phyloP scores from a whole-genome alignment of 805 yeast species.

The Blastobotrys attinorum region DNA sequence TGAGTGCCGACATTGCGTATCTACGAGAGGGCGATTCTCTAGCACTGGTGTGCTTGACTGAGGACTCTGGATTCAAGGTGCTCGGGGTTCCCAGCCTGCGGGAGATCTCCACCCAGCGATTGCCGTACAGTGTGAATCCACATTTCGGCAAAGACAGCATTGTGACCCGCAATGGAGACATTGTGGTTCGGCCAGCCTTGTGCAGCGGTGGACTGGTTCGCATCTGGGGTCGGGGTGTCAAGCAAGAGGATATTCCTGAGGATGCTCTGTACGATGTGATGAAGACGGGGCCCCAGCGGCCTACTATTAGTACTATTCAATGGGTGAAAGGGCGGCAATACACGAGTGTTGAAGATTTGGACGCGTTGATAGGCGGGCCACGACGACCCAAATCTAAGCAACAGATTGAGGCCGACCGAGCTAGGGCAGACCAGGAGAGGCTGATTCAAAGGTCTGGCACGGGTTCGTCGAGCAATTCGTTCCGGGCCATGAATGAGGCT shows the following conservation, averaged over 20 bases:
- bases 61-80: constrained; percentile 20
- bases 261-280: constrained; percentile 67
- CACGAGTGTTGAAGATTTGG: constrained; percentile 56
- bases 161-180: constrained; percentile 35
- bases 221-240: constrained; percentile 38
- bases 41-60: constrained; percentile 17
- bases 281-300: constrained; percentile 66
- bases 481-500: neutral
- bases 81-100: constrained; percentile 54
- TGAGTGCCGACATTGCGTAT: constrained; percentile 46
- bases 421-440: constrained; percentile 19
- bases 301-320: constrained; percentile 67
- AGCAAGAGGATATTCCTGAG: constrained; percentile 23
- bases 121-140: constrained; percentile 38
- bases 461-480: neutral
- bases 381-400: constrained; percentile 53
- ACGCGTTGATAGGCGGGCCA: constrained; percentile 63
- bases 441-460: constrained; percentile 16
- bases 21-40: constrained; percentile 38
- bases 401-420: constrained; percentile 23
- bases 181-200: constrained; percentile 43
- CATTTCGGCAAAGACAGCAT: constrained; percentile 36
- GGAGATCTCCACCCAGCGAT: constrained; percentile 44
- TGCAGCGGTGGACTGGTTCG: constrained; percentile 48
- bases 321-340: constrained; percentile 77